A percentile compares a stretch with the other conserved stretches of the same genome.
These are phyloP conservation scores for Podila verticillata DNA, from an alignment of 192 early-diverging fungal species.

Conservation along the genomic window DNA sequence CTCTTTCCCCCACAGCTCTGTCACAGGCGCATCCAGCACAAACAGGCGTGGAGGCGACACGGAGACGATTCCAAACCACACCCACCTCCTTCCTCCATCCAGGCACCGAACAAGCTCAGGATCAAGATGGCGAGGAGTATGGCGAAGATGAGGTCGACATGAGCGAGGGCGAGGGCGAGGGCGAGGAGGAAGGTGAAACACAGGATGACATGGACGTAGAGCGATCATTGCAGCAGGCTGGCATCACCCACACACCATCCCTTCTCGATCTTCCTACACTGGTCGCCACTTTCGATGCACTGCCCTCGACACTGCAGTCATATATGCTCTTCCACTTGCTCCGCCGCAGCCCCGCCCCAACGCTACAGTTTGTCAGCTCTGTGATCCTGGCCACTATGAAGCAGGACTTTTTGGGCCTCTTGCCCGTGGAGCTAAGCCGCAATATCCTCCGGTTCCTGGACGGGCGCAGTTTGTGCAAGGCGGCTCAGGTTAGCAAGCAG, in stretches of 20 bases:
- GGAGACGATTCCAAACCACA: constrained; percentile 36
- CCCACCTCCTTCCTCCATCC: constrained; percentile 19
- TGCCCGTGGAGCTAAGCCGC: constrained; percentile 76
- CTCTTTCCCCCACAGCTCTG: constrained; percentile 49
- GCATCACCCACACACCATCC: constrained; percentile 37
- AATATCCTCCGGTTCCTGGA: constrained; percentile 90
- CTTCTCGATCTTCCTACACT: constrained; percentile 60
- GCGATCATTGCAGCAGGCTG: constrained; percentile 28
- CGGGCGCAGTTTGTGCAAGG: constrained; percentile 77
- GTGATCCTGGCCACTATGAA: constrained; percentile 91
- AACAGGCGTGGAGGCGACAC: constrained; percentile 14
- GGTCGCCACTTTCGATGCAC: constrained; percentile 81
- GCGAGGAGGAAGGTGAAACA: constrained; percentile 15
- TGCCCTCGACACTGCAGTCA: constrained; percentile 80
- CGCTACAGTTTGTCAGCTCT: constrained; percentile 91
- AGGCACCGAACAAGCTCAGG: constrained; percentile 11
- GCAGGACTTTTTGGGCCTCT: constrained; percentile 85
- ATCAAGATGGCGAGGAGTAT: constrained; percentile 11
- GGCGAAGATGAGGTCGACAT: constrained; percentile 32
- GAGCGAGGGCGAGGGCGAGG: constrained; percentile 41
- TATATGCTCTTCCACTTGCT: constrained; percentile 92
- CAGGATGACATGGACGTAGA: constrained; percentile 34
- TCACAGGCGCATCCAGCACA: constrained; percentile 20
- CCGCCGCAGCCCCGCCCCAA: constrained; percentile 78
- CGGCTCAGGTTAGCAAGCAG: constrained; percentile 79